Evolutionary conservation across 2,329 filamentous ascomycete species (phyloP).

Genomic region (Arthrobotrys iridis): DNA sequence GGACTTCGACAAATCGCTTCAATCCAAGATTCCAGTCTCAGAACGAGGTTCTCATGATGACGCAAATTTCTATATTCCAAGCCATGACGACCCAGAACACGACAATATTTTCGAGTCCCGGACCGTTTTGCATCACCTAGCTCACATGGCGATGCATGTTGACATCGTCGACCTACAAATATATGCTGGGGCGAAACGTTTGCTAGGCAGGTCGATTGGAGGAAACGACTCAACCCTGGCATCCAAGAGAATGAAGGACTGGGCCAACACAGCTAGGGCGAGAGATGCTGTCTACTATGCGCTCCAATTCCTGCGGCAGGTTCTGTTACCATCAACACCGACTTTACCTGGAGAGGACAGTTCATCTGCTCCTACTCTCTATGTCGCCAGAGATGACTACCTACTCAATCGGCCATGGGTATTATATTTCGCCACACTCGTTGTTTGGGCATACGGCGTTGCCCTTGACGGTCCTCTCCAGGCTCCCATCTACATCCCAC

Average conservation of each 20-base stretch:
- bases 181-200: conserved; percentile 84
- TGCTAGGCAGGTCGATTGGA: conserved; percentile 86
- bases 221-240: conserved; percentile 81
- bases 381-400: conserved; percentile 86
- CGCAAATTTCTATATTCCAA: conserved; percentile 62
- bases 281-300: conserved; percentile 94
- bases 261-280: conserved; percentile 83
- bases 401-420: conserved; percentile 94
- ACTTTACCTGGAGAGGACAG: conserved; percentile 60
- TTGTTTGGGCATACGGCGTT: conserved; percentile 95
- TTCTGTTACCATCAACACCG: conserved; percentile 71
- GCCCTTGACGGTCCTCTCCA: conserved; percentile 83
- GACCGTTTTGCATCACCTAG: conserved; percentile 89
- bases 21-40: conserved; percentile 63
- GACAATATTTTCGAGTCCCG: conserved; percentile 85
- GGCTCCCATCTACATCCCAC: conserved; percentile 65
- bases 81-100: conserved; percentile 68
- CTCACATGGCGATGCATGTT: conserved; percentile 97
- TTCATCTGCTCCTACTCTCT: conserved; percentile 66
- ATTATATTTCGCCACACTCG: conserved; percentile 87
- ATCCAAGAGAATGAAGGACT: conserved; percentile 85
- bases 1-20: conserved; percentile 85
- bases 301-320: conserved; percentile 85
- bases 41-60: conserved; percentile 59
- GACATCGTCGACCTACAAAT: conserved; percentile 98